These are phyloP conservation scores for Haplosporangium gracile DNA, from an alignment of 192 early-diverging fungal species.

Conservation along the genomic window DNA sequence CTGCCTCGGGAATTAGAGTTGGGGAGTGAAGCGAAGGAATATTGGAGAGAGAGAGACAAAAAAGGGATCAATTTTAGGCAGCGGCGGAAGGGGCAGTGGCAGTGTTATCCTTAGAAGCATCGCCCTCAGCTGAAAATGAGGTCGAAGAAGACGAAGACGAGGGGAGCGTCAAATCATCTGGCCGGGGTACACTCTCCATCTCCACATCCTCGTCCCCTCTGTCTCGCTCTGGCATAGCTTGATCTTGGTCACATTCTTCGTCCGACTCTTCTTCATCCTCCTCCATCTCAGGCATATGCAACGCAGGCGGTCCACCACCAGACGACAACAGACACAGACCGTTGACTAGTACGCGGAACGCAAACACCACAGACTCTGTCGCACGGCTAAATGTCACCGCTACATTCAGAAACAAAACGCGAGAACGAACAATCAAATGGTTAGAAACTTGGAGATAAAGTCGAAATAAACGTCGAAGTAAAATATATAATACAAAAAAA, in stretches of 20 bases:
- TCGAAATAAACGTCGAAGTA: not conserved
- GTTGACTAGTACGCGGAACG: conserved; percentile 44
- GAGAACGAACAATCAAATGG: not conserved
- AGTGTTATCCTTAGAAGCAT: not conserved
- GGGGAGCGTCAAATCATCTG: not conserved
- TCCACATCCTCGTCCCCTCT: not conserved
- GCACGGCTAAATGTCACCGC: conserved; percentile 28
- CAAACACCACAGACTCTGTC: conserved; percentile 22
- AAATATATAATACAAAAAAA: not conserved
- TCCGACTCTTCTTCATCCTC: conserved; percentile 34
- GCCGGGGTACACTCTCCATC: not conserved
- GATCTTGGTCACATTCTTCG: conserved; percentile 4
- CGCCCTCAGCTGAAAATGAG: not conserved
- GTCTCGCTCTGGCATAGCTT: not conserved
- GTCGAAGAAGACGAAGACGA: not conserved
- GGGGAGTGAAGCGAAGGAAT: too few species aligned
- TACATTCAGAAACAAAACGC: not conserved
- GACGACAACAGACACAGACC: conserved; percentile 41
- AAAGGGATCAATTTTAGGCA: too few species aligned
- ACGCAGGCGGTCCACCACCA: conserved; percentile 41
- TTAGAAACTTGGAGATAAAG: not conserved
- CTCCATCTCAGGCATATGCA: conserved; percentile 40
- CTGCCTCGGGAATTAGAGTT: too few species aligned
- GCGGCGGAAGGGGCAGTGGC: not conserved
- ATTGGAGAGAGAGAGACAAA: too few species aligned